Percentiles rank a stretch among this genome's conserved stretches.
Conservation (phyloP, 352 stramenopile genomes). For the Globisporangium takayamanum region DNA sequence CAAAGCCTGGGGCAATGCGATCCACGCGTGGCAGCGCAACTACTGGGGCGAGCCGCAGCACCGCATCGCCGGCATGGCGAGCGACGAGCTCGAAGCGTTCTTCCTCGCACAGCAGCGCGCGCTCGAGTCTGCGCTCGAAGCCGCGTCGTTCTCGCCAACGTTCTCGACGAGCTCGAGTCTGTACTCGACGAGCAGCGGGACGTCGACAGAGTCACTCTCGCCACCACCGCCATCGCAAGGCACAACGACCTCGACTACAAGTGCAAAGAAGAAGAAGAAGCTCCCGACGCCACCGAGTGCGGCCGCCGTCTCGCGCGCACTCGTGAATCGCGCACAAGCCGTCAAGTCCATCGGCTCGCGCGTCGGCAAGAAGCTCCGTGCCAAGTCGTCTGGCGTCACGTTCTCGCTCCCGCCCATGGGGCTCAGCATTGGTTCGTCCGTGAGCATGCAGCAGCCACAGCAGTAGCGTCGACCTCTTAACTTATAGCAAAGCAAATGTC, state of each 20-base stretch:
- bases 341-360: constrained; percentile 51
- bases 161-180: constrained; percentile 3
- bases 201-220: background rate
- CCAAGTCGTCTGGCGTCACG: constrained; percentile 39
- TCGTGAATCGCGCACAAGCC: constrained; percentile 51
- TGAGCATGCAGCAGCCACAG: constrained; percentile 33
- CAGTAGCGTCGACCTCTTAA: constrained; percentile 10
- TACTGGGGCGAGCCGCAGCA: constrained; percentile 83
- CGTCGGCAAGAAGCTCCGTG: constrained; percentile 62
- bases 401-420: constrained; percentile 72
- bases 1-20: constrained; percentile 82
- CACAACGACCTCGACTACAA: background rate
- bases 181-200: constrained; percentile 3
- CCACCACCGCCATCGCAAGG: background rate
- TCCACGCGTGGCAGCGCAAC: constrained; percentile 82
- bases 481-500: constrained; percentile 3
- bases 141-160: constrained; percentile 6
- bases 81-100: constrained; percentile 64
- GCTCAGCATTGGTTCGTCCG: constrained; percentile 52
- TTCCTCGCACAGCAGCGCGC: constrained; percentile 62
- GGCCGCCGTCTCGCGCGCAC: constrained; percentile 29
- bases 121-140: constrained; percentile 43
- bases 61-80: constrained; percentile 29
- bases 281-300: constrained; percentile 1
- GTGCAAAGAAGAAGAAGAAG: constrained; percentile 6